Evolutionary conservation across 768 basidiomycete genomes (phyloP).

Genomic region (Amanita rubescens): DNA sequence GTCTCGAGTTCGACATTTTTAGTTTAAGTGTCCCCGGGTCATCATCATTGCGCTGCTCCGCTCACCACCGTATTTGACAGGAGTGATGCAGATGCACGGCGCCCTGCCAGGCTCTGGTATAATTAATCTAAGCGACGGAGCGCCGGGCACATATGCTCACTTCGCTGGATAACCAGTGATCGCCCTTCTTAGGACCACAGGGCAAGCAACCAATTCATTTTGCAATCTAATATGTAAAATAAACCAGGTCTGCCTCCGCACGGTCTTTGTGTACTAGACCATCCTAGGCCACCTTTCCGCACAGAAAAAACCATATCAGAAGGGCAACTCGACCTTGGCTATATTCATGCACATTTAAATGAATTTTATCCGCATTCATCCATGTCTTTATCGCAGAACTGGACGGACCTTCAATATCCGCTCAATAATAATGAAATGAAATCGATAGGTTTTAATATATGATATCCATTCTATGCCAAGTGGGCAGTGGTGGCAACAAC

Average conservation of each 20-base stretch:
- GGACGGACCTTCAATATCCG: not conserved
- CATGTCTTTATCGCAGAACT: not conserved
- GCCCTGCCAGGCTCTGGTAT: too few species aligned
- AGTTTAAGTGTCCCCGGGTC: too few species aligned
- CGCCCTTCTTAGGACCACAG: not conserved
- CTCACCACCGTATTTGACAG: too few species aligned
- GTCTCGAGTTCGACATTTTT: too few species aligned
- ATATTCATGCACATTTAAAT: not conserved
- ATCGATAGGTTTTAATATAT: slow-evolving; percentile 1
- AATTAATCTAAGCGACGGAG: too few species aligned
- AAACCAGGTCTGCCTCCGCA: not conserved
- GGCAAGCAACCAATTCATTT: not conserved
- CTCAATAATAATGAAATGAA: not conserved
- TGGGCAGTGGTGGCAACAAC: not conserved
- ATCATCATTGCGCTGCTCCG: too few species aligned
- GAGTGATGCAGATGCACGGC: too few species aligned
- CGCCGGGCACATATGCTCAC: too few species aligned
- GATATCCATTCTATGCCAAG: not conserved
- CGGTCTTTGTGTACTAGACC: too few species aligned
- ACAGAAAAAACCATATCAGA: not conserved
- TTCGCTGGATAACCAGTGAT: not conserved
- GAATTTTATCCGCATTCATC: not conserved
- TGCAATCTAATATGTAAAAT: not conserved
- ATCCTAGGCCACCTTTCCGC: too few species aligned
- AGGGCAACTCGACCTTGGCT: not conserved